Evolutionary conservation across 805 yeast species (phyloP), one percentile per base, ranked within the genome.

Genomic region (Suhomyces kilbournensis): DNA sequence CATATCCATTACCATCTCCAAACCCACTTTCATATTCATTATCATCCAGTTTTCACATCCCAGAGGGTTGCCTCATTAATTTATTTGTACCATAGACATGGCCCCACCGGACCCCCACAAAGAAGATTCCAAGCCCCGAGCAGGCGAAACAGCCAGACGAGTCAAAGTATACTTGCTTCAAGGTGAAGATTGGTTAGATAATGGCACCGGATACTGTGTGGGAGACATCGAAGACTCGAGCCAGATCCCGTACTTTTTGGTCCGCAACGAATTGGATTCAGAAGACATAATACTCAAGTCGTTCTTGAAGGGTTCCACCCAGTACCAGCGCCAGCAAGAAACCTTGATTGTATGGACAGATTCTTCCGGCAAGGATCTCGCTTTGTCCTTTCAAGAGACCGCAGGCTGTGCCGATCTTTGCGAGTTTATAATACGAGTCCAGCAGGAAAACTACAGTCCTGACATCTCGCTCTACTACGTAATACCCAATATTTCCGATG

Each of bases 261-360:
- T 93, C 12, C 76, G 83, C 50, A 85, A 85, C 67, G 97, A 91
- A 65, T 72, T 78, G 26, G 78, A 85, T 53, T 73, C 82, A 5
- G 71, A 76, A 2, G 83, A 85, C 26, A 71, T 82, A 9, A 71
- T 93, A 20, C 70, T 93, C 40, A 79, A 81, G 60, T 82, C 92
- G 4, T 76, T 68, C 53, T 75, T 93, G n/a, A 85, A 81, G 60
- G 96, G 96, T 0, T 70, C 81, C 26, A 85, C 84, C 3, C 96
- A 88, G 59, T 93, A 88, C 65, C 97, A 93, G 65, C 80, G 96
- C 62, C 98, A 94, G 63, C 97, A 91, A 64, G 97, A 91, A 53
- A 91, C 97, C 0, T 74, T 93, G 46, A 90, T 93, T 8, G 97
- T 93, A 19, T 93, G 98, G 98, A 88, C 96, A 8, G 97, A 90